A percentile compares a stretch with the other conserved stretches of the same genome.
Evolutionary conservation across 257 asterid species (phyloP).

Genomic region (Phtheirospermum japonicum): DNA sequence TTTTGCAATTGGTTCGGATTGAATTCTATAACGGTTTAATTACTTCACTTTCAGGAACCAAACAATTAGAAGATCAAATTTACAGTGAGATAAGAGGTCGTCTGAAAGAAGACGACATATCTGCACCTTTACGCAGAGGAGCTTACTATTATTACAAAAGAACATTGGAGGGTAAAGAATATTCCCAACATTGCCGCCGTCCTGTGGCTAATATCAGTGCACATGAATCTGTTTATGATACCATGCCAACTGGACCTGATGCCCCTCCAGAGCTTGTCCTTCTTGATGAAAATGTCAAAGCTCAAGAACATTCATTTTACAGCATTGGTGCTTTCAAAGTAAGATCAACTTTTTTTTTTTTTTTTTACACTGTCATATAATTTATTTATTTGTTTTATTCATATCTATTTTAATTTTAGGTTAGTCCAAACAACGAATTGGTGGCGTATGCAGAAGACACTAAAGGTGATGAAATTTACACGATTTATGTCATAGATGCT

Average conservation of each 20-base stretch:
- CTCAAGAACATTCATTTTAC: slow-evolving; percentile 63
- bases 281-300: slow-evolving; percentile 85
- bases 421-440: slow-evolving; percentile 72
- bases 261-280: slow-evolving; percentile 78
- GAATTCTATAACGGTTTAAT: slow-evolving; percentile 21
- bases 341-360: slow-evolving; percentile 26
- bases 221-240: slow-evolving; percentile 65
- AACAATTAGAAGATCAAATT: slow-evolving; percentile 66
- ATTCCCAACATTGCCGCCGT: slow-evolving; percentile 73
- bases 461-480: slow-evolving; percentile 86
- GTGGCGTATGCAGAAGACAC: slow-evolving; percentile 94
- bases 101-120: slow-evolving; percentile 84
- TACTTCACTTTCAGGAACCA: slow-evolving; percentile 53
- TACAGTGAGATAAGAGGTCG: slow-evolving; percentile 80
- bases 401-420: slow-evolving; percentile 43
- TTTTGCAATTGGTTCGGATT: not conserved
- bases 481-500: slow-evolving; percentile 72
- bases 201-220: slow-evolving; percentile 44
- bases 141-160: slow-evolving; percentile 75
- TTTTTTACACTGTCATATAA: not conserved
- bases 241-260: slow-evolving; percentile 78
- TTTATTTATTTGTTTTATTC: not conserved
- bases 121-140: slow-evolving; percentile 70
- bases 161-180: slow-evolving; percentile 89
- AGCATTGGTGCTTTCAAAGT: slow-evolving; percentile 68